Evolutionary conservation across 2,329 filamentous ascomycete genomes (phyloP), one percentile per base, ranked within the genome.

Genomic region (Lasiodiplodia sp.): DNA sequence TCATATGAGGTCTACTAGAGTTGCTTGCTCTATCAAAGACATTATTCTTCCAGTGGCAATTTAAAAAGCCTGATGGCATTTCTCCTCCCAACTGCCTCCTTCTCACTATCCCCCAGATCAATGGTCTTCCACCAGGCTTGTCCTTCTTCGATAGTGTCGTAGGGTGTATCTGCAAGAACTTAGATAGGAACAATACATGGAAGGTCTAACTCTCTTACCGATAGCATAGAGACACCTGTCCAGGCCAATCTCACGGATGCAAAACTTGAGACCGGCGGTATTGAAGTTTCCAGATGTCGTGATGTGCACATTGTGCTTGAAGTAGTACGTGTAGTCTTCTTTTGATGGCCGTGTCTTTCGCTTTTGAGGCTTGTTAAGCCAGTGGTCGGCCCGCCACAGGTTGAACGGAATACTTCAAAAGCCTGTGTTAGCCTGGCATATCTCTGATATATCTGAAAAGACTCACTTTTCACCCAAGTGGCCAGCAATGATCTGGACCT

Each of bases 11-110:
- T 5, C 6, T 28, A 6, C 28, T 4, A 28, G 28, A 28, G 5
- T 28, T 28, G 28, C 5, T 6, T 28, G 6, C 6, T 28, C 28
- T 23, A 21, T 49, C 10, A 4, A 21, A 4, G 14, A 2, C n/a
- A 25, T 56, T 16, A 56, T 6, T n/a, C 12, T 5, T 73, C 72
- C 40, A 76, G 58, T 3, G 74, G 75, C 37, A 75, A 66, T 58
- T 72, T 75, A 47, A 84, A 82, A 65, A 84, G 66, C 62, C 71
- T 77, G 77, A 81, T 83, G 44, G 82, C 82, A 74, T 84, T 84
- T 63, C 82, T 81, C 68, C 81, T 75, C 3, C 81, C 82, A 74
- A 84, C 82, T 72, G 81, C 81, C 69, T 75, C 72, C 53, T 60
- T 55, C 23, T 63, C 56, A 14, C 8, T 5, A 3, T 47, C 49